Evolutionary conservation across 176 grass and related monocot genomes (phyloP), one percentile per base, ranked within the genome.

Genomic region (Oryza australiensis): DNA sequence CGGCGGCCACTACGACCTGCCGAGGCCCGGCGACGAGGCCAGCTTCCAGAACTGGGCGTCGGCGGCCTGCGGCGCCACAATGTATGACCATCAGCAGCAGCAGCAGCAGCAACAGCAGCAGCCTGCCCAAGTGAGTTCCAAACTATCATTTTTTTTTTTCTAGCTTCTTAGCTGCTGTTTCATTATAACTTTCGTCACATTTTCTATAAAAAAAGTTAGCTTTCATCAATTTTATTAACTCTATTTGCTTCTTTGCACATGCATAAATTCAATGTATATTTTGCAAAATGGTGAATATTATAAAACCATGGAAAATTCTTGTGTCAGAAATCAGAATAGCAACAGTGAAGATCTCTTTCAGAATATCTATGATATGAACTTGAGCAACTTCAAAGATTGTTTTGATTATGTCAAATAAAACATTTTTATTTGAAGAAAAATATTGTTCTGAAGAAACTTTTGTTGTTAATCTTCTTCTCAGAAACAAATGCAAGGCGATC

Each of bases 31-130:
- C 24, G 90, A 94, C 41, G 92, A 89, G 75, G 81, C 86, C 66
- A 89, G 78, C 87, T 91, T 91, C 77, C 92, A 94, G 37, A 91
- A 83, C 72, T 94, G 92, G 89, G 92, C 92, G 16, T 76, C 92
- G 1, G 80, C 89, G 1, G 77, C 83, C 3, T 91, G 88, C 48
- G 72, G 83, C 57, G 66, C 81, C 3, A 48, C 75, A 67, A 84
- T 91, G 73, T 91, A 82, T 26, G 88, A 94, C 45, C 87, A 86
- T 7, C 87, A 55, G 2, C 51, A 85, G 73, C 83, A 85, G 28
- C 83, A 86, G 9, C 70, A 43, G 12, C 82, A 86, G 13, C 83
- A 85, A 23, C 83, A 86, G 4, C 69, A 42, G 12, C 82, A 86
- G 16, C 81, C 84, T 24, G 68, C 92, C 16, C 88, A 86, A 86